These are phyloP conservation scores for Amylostereum areolatum DNA, from an alignment of 1,284 basidiomycete genomes.

Conservation along the genomic window DNA sequence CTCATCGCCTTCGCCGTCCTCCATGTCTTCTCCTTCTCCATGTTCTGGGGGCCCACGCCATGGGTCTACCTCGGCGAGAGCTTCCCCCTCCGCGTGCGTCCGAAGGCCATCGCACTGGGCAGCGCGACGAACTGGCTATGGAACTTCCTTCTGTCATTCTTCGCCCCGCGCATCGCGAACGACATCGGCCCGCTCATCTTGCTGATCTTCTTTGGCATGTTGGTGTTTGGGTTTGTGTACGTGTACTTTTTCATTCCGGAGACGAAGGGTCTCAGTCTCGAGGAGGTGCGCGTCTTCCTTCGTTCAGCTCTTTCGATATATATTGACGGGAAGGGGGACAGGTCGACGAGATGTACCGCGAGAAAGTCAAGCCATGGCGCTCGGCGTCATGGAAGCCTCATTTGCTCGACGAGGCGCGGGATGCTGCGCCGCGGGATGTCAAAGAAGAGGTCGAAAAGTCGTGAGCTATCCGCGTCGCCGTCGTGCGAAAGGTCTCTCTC, in stretches of 20 bases:
- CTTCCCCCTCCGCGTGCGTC: conserved; percentile 69
- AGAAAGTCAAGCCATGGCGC: conserved; percentile 60
- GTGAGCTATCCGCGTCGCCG: background rate
- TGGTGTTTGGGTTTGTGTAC: conserved; percentile 63
- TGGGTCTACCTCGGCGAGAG: conserved; percentile 61
- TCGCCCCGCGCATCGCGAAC: conserved; percentile 59
- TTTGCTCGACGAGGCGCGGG: background rate
- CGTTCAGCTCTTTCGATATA: too few relatives aligned
- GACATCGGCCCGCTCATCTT: conserved; percentile 73
- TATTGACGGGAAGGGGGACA: too few relatives aligned
- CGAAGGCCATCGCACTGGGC: conserved; percentile 72
- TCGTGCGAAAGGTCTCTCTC: background rate
- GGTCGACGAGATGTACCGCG: conserved; percentile 71
- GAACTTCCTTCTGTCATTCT: conserved; percentile 75
- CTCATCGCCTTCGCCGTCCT: conserved; percentile 73
- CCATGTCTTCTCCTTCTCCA: conserved; percentile 66
- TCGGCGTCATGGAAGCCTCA: conserved; percentile 53
- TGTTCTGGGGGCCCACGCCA: conserved; percentile 72
- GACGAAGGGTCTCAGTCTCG: conserved; percentile 67
- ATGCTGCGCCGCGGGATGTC: background rate
- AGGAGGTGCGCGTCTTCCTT: conserved; percentile 43
- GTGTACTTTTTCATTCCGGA: conserved; percentile 66
- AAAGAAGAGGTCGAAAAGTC: background rate
- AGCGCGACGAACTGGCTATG: conserved; percentile 60
- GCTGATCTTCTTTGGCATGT: conserved; percentile 71